These are phyloP conservation scores for Quercus phellos DNA, from an alignment of 331 rosid genomes.

Conservation along the genomic window DNA sequence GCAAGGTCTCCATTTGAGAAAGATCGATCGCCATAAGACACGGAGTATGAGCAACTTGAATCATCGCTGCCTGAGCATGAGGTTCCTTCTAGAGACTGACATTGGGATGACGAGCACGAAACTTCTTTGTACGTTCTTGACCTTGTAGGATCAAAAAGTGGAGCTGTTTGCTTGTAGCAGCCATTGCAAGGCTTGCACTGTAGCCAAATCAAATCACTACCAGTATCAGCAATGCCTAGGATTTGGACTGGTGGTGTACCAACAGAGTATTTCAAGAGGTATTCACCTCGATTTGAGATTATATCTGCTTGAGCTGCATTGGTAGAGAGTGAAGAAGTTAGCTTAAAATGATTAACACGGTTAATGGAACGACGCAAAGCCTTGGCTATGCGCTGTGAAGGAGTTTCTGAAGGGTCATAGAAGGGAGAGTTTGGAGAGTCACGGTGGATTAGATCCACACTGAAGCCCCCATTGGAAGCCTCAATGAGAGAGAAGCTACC, in stretches of 20 bases:
- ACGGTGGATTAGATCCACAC: conserved; percentile 39
- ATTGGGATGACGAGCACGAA: conserved; percentile 4
- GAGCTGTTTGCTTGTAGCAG: conserved; percentile 37
- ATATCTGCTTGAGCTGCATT: conserved; percentile 5
- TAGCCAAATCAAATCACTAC: conserved; percentile 51
- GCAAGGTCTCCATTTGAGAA: conserved; percentile 26
- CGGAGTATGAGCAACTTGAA: conserved; percentile 1
- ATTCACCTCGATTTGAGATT: conserved; percentile 3
- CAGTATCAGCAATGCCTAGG: conserved; percentile 41
- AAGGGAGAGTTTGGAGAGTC: conserved; percentile 51
- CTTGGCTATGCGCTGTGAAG: neutral
- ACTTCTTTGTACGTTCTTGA: conserved; percentile 21
- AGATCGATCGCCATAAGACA: conserved; percentile 21
- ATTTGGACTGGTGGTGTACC: conserved; percentile 35
- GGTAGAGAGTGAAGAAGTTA: neutral
- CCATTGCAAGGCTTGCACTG: conserved; percentile 48
- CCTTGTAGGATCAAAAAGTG: conserved; percentile 29
- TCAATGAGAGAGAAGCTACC: neutral
- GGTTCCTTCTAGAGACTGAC: neutral
- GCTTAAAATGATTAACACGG: conserved; percentile 10
- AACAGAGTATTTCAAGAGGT: conserved; percentile 29
- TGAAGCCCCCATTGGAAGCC: conserved; percentile 28
- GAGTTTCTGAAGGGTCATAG: conserved; percentile 20
- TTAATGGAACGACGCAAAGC: conserved; percentile 33
- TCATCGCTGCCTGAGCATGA: neutral